Percentiles rank a stretch among this genome's conserved stretches.
Evolutionary conservation across 768 basidiomycete species (phyloP).

Genomic region (Russula virescens): DNA sequence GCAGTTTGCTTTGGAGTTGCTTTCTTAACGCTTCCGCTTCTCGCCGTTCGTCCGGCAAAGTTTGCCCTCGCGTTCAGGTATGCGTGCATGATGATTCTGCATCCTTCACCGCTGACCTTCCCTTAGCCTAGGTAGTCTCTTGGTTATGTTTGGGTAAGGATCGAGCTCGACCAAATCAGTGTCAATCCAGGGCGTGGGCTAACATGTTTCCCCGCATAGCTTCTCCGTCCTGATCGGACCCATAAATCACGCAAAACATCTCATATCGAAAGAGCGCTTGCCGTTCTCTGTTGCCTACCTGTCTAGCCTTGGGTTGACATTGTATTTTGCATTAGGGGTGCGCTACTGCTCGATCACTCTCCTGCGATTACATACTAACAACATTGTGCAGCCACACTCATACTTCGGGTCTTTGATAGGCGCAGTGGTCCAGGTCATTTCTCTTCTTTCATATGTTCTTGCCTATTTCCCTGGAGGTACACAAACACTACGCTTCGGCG

Average conservation of each 20-base stretch:
- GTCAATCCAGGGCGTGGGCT: not conserved
- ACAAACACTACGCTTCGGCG: slow-evolving; percentile 75
- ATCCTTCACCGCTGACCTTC: not conserved
- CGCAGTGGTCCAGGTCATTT: slow-evolving; percentile 78
- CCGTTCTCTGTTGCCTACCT: slow-evolving; percentile 85
- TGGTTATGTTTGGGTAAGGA: slow-evolving; percentile 93
- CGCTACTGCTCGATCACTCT: slow-evolving; percentile 29
- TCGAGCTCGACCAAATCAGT: not conserved
- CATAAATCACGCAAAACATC: slow-evolving; percentile 86
- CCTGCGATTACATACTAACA: not conserved
- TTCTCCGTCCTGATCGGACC: slow-evolving; percentile 88
- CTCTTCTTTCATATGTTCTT: slow-evolving; percentile 82
- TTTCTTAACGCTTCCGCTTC: slow-evolving; percentile 73
- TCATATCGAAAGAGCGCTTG: slow-evolving; percentile 72
- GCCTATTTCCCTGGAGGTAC: slow-evolving; percentile 94
- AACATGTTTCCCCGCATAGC: slow-evolving; percentile 32
- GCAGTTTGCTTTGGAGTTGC: slow-evolving; percentile 90
- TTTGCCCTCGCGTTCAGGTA: slow-evolving; percentile 87
- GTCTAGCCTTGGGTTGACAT: slow-evolving; percentile 72
- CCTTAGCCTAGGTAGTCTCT: slow-evolving; percentile 71
- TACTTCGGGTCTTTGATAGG: slow-evolving; percentile 82
- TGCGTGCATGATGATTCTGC: slow-evolving; percentile 12
- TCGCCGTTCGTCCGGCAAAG: slow-evolving; percentile 76
- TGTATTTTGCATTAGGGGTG: slow-evolving; percentile 90
- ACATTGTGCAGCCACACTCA: slow-evolving; percentile 56